Base-by-base conservation (phyloP, 148 eudicot species). In the Hydrangea macrophylla region DNA sequence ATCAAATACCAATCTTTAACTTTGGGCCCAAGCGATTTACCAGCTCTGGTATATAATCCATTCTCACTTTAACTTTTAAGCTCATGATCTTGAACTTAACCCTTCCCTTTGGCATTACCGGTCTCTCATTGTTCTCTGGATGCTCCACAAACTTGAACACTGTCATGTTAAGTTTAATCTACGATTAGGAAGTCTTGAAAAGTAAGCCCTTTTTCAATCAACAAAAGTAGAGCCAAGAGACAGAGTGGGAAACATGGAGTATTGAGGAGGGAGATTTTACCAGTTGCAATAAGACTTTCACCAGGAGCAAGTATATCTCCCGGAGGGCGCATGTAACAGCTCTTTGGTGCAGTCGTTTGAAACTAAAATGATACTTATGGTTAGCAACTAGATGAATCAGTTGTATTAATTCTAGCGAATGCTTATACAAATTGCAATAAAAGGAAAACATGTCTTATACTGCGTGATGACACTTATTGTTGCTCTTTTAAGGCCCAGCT, bases 71-170 rank as follows among this genome's bases (percentile, higher is more conserved):
- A 74, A 85, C 79, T 69, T 85, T 85, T 54, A 85, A 70, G 70
- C 89, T 82, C 82, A 85, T 79, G 42, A 85, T 82, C 69, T 85
- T 85, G 77, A 82, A 85, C 72, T 85, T 85, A 48, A 71, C 84
- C 59, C 74, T 70, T 67, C 83, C 75, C 72, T 81, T 84, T 64
- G 69, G 83, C 67, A 72, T 81, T 15, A 65, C 7, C 30, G 54
- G 68, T 62, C 72, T 79, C 25, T 81, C 82, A 60, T 79, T 75
- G 62, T 58, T 81, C 44, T 81, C 85, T 7, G 83, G 84, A 37
- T 64, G 80, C 78, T 85, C 89, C 76, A 85, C 82, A 65, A 85
- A 85, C 70, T 85, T 85, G 75, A 85, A 85, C 36, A 85, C 89
- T 85, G 71, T 28, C 59, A 25, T 54, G 26, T 32, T 15, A 51